Evolutionary conservation across 2,329 filamentous ascomycete genomes (phyloP).

Genomic region (Cordyceps farinosa): DNA sequence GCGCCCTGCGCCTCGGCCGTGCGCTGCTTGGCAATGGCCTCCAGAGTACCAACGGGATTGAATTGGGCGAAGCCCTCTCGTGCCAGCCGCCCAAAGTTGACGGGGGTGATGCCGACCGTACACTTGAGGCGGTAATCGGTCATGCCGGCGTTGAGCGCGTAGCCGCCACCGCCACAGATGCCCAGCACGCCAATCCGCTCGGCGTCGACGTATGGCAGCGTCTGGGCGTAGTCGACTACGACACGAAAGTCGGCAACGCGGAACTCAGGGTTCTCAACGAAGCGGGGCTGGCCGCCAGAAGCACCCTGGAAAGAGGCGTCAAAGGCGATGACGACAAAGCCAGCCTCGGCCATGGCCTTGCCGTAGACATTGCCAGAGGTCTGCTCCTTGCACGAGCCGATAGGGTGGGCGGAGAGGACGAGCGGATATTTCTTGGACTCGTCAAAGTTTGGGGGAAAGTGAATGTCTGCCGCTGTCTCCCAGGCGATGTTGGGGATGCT

Average conservation of each 20-base stretch:
- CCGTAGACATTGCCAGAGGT: constrained; percentile 30
- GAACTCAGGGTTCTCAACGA: constrained; percentile 34
- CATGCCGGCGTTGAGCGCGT: constrained; percentile 32
- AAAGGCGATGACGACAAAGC: constrained; percentile 28
- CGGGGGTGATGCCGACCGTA: constrained; percentile 28
- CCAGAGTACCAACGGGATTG: constrained; percentile 7
- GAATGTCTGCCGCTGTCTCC: constrained; percentile 5
- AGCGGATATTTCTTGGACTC: constrained; percentile 8
- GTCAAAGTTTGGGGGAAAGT: constrained; percentile 2
- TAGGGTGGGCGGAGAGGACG: constrained; percentile 31
- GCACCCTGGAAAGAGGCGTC: constrained; percentile 37
- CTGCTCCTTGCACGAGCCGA: constrained; percentile 35
- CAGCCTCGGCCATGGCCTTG: constrained; percentile 26
- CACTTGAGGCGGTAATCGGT: constrained; percentile 37
- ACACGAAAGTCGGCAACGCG: constrained; percentile 32
- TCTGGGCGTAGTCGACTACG: constrained; percentile 32
- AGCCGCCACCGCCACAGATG: constrained; percentile 37
- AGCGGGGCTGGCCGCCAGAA: constrained; percentile 30
- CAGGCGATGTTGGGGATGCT: constrained; percentile 13
- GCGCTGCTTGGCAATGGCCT: constrained; percentile 16
- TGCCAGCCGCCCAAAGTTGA: constrained; percentile 28
- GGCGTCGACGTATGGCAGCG: constrained; percentile 27
- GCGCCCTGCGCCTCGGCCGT: constrained; percentile 6
- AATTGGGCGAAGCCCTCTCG: constrained; percentile 19
- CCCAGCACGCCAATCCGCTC: constrained; percentile 35